Evolutionary conservation across 2,329 filamentous ascomycete species (phyloP), one percentile per base, ranked within the genome.

Genomic region (Colletotrichum aenigma): DNA sequence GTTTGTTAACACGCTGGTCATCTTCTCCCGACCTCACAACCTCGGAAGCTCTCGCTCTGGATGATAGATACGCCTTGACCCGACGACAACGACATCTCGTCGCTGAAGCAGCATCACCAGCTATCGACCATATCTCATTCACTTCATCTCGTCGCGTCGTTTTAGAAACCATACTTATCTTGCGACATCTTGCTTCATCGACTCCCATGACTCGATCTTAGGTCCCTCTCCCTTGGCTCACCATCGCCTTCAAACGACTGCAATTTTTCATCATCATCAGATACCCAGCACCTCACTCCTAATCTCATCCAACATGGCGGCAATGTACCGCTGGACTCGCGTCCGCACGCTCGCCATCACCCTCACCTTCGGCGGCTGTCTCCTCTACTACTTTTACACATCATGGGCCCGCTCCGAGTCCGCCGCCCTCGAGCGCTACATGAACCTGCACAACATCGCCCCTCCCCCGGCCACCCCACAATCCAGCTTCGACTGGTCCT

Each of bases 401-500:
- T 34, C 28, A 21, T 60, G 64, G 24, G n/a, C 64, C 28, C 38
- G 48, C 58, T 62, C 74, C 21, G 74, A 76, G 36, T 64, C 64
- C 12, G 24, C 64, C n/a, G 58, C 64, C 72, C 81, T 85, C 5
- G 78, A 81, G 66, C 78, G 74, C 6, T 80, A 79, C 66, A 85
- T 85, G 84, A 85, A 85, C 73, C 60, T 60, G n/a, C 70, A 61
- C 18, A 56, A 77, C 52, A 72, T 76, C 52, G 34, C 66, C 24
- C 64, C 77, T 15, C 67, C 58, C 6, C 56, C 71, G 13, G 48
- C 64, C 28, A 38, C 62, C 36, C 32, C 72, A 9, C 80, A 80
- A 7, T 81, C 82, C 75, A 85, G 81, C 80, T 86, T 86, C 77
- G 79, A 87, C 79, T 86, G 85, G 84, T 78, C 79, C 68, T 76